Evolutionary conservation across 129 eudicot species (phyloP).

Genomic region (Tanacetum coccineum): DNA sequence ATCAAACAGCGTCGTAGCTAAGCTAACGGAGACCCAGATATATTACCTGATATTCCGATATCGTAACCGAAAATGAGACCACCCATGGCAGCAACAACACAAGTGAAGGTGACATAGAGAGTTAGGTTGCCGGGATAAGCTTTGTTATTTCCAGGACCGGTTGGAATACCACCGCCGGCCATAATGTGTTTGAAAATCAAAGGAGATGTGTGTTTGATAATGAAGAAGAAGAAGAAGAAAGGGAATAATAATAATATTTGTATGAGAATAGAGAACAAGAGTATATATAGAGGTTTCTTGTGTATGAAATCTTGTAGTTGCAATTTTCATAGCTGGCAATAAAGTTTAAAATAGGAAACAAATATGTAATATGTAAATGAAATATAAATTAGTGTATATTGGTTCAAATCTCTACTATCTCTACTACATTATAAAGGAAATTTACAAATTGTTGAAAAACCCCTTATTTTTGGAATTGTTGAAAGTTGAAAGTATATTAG

Average conservation of each 20-base stretch:
- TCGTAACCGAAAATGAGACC: slow-evolving; percentile 96
- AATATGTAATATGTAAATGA: not conserved
- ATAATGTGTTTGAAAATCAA: slow-evolving; percentile 25
- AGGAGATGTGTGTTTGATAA: not conserved
- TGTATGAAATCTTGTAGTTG: slow-evolving; percentile 3
- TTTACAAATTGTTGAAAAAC: too few species aligned
- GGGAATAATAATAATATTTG: slow-evolving; percentile 16
- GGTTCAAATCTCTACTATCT: slow-evolving; percentile 7
- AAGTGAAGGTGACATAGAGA: slow-evolving; percentile 56
- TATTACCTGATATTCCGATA: slow-evolving; percentile 84
- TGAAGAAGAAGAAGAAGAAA: slow-evolving; percentile 7
- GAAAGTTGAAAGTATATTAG: too few species aligned
- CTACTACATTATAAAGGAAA: too few species aligned
- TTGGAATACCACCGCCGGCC: slow-evolving; percentile 73
- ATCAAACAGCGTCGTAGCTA: too few species aligned
- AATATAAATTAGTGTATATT: not conserved
- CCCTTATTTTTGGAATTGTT: too few species aligned
- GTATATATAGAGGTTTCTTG: slow-evolving; percentile 22
- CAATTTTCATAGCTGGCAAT: slow-evolving; percentile 24
- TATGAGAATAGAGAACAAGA: not conserved
- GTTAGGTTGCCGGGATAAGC: slow-evolving; percentile 87
- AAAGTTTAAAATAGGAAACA: not conserved
- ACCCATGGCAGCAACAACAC: slow-evolving; percentile 96
- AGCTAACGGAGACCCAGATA: too few species aligned
- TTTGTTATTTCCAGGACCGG: slow-evolving; percentile 47